Percentiles rank a stretch among this genome's conserved stretches.
phyloP scores from a whole-genome alignment of 2,329 filamentous ascomycete genomes.

The Fusarium sp. region DNA sequence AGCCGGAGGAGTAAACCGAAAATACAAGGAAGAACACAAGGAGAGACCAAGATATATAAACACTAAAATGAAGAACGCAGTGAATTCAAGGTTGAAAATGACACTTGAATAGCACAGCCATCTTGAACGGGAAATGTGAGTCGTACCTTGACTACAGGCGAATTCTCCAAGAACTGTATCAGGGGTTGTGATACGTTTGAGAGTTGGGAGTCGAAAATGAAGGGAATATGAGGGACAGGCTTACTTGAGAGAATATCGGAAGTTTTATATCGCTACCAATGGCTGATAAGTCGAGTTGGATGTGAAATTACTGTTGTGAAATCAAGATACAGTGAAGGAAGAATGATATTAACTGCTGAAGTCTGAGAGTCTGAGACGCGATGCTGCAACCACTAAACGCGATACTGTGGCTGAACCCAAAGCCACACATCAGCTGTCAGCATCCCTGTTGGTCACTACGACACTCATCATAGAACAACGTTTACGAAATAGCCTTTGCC shows the following conservation, averaged over 20 bases:
- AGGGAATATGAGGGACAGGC: too few species aligned
- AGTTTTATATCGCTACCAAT: background rate
- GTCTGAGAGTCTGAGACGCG: conserved; percentile 14
- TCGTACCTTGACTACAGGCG: conserved; percentile 11
- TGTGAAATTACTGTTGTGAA: background rate
- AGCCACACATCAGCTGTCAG: conserved; percentile 36
- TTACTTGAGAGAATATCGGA: background rate
- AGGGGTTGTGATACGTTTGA: background rate
- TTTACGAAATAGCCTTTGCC: background rate
- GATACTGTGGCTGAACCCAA: conserved; percentile 35
- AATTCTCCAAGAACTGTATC: background rate
- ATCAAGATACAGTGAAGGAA: conserved; percentile 6
- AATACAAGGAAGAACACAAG: background rate
- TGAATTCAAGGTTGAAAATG: background rate
- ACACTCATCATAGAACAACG: conserved; percentile 20
- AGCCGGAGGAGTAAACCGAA: too few species aligned
- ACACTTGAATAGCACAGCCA: background rate
- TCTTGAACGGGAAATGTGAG: background rate
- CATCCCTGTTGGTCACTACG: conserved; percentile 23
- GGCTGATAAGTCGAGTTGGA: background rate
- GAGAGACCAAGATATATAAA: background rate
- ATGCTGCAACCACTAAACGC: conserved; percentile 46
- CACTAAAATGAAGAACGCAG: too few species aligned
- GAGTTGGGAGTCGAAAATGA: background rate
- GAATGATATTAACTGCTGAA: background rate